Percentiles rank a stretch among this genome's conserved stretches.
Conservation (phyloP, 2,329 filamentous ascomycete genomes). For the Penicillium brevicompactum region DNA sequence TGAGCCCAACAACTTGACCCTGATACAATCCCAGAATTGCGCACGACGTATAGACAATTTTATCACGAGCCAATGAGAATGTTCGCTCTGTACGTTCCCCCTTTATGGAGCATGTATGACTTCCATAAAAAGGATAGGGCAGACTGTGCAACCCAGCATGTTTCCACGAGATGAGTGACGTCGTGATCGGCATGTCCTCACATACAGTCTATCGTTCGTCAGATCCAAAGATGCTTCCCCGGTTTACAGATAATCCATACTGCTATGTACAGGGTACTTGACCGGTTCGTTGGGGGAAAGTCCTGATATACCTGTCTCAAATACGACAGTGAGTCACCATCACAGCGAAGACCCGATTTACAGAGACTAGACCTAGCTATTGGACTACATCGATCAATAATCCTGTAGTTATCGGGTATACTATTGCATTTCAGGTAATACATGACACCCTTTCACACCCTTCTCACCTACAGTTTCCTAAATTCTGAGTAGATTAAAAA, state of each 20-base stretch:
- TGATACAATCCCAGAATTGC: background rate
- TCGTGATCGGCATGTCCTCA: constrained; percentile 15
- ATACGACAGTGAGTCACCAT: background rate
- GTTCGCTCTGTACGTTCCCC: background rate
- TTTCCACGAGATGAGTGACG: constrained; percentile 7
- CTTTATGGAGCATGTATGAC: background rate
- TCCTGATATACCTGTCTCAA: background rate
- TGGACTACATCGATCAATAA: background rate
- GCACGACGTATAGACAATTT: background rate
- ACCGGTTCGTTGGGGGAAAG: background rate
- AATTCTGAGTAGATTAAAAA: background rate
- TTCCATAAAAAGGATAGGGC: background rate
- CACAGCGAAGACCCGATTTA: background rate
- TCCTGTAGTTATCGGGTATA: too few relatives aligned
- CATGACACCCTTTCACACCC: background rate
- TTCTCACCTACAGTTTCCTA: background rate
- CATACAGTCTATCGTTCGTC: background rate
- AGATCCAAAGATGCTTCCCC: background rate
- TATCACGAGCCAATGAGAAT: background rate
- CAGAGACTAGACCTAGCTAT: background rate
- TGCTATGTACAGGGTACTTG: background rate
- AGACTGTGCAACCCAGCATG: background rate
- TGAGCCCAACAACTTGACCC: background rate
- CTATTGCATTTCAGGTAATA: background rate
- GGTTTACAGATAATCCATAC: background rate